Evolutionary conservation across 2,329 filamentous ascomycete genomes (phyloP), one percentile per base, ranked within the genome.

Genomic region (Fusarium pininemorale): DNA sequence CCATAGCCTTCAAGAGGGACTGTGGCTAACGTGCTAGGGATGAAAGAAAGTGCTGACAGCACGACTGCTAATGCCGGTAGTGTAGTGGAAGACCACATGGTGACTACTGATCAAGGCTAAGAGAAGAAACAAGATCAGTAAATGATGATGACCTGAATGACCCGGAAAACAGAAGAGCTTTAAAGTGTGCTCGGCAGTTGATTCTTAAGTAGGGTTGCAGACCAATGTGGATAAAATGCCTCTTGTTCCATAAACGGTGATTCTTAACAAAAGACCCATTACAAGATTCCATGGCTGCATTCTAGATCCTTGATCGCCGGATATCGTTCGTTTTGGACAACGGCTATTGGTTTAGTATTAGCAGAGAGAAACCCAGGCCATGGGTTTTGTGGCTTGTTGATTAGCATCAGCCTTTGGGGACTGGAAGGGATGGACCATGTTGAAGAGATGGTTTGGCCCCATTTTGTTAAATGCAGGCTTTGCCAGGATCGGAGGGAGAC

Each of bases 1-100:
- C 76, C 77, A 53, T 78, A 78, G 10, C 77, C 77, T 12, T 70
- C 39, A 5, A 78, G 65, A 20, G 65, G 74, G 3, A 72, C 69
- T 3, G 45, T 62, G 9, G 64, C 68, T 15, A 50, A 50, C n/a
- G 35, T 41, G 24, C 39, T 9, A 0, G 55, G 54, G 5, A 56
- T 20, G 7, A 67, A 35, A 37, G 30, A 58, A 37, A 58, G 55
- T 47, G 39, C 30, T 48, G 55, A 58, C n/a, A 58, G 41, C 18
- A 58, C n/a, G 14, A 48, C 28, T 58, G 39, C 30, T 58, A 58
- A 58, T 37, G 18, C 18, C 16, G 41, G 41, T n/a, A 58, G 18
- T 22, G 41, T n/a, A 58, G n/a, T 48, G 41, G 41, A 16, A 13
- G 39, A 37, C 55, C 55, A 48, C 55, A 58, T 58, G 7, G 1